Evolutionary conservation across 2,329 filamentous ascomycete genomes (phyloP).

Genomic region (Myrmaecium sp.): DNA sequence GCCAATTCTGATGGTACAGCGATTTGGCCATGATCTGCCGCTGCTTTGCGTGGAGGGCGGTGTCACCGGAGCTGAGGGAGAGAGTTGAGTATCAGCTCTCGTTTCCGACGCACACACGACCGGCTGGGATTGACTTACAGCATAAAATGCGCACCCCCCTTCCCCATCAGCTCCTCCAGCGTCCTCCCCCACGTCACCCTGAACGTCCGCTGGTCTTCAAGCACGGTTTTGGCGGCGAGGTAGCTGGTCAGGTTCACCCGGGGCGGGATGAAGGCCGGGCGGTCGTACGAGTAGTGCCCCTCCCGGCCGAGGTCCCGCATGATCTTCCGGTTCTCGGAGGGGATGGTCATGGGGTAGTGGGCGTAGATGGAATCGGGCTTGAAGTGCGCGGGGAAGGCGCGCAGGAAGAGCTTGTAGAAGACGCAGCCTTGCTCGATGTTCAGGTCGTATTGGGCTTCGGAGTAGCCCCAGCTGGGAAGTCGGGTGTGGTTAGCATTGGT

Average conservation of each 20-base stretch:
- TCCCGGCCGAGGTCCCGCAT: constrained; percentile 46
- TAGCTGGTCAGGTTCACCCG: constrained; percentile 41
- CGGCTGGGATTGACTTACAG: constrained; percentile 28
- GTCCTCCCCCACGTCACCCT: constrained; percentile 44
- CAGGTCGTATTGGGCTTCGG: constrained; percentile 54
- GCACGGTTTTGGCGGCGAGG: constrained; percentile 39
- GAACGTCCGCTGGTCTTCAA: constrained; percentile 42
- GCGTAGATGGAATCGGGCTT: constrained; percentile 61
- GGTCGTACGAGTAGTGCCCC: constrained; percentile 48
- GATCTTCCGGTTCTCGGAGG: constrained; percentile 52
- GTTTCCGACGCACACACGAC: constrained; percentile 22
- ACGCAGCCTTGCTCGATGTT: constrained; percentile 60
- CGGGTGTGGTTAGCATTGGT: no score
- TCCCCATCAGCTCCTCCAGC: constrained; percentile 41
- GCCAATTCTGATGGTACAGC: constrained; percentile 44
- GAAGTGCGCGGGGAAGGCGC: constrained; percentile 63
- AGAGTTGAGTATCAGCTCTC: constrained; percentile 38
- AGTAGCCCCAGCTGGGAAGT: constrained; percentile 47
- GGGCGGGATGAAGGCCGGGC: constrained; percentile 33
- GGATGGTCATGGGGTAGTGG: constrained; percentile 54
- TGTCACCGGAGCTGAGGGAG: constrained; percentile 13
- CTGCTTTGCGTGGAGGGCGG: constrained; percentile 13
- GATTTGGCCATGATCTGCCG: constrained; percentile 25
- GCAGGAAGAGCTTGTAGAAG: constrained; percentile 64
- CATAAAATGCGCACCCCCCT: constrained; percentile 38